Percentiles rank a stretch among this genome's conserved stretches.
Evolutionary conservation across 139 green algal genomes (phyloP).

Genomic region (Bryopsis sp.): DNA sequence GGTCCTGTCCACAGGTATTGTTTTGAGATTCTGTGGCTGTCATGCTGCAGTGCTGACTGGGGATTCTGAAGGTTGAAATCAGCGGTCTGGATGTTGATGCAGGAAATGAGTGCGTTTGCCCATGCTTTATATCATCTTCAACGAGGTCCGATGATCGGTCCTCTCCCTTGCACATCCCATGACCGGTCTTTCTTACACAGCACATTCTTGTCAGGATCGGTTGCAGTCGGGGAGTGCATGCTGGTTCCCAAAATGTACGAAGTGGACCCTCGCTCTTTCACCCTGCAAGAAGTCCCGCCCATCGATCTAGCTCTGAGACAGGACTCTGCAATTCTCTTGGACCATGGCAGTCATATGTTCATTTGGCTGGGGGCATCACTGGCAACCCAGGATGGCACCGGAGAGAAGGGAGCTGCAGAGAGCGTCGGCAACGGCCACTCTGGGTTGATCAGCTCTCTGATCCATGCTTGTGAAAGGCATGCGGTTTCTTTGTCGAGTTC

Average conservation of each 20-base stretch:
- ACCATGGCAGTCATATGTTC: constrained; percentile 19
- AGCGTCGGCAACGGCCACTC: not conserved
- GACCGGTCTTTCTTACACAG: not conserved
- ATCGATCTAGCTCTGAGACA: not conserved
- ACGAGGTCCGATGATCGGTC: constrained; percentile 1
- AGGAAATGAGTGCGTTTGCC: not conserved
- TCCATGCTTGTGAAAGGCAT: not conserved
- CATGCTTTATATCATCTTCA: constrained; percentile 18
- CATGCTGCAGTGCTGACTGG: no score
- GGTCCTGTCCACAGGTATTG: constrained; percentile 15
- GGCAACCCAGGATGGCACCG: not conserved
- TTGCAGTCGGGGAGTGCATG: not conserved
- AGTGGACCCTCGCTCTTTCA: not conserved
- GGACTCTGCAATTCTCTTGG: constrained; percentile 4
- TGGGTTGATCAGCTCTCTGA: not conserved
- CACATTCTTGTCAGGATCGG: not conserved
- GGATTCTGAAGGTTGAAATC: no score
- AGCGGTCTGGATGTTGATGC: no score
- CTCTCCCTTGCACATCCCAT: not conserved
- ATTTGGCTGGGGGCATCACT: constrained; percentile 8
- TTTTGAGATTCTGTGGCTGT: no score
- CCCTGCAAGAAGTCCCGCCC: not conserved
- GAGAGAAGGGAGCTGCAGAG: not conserved
- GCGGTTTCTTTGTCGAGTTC: not conserved
- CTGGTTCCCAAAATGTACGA: constrained; percentile 11